Evolutionary conservation across 2,329 filamentous ascomycete species (phyloP), one percentile per base, ranked within the genome.

Genomic region (Colletotrichum spinosum): DNA sequence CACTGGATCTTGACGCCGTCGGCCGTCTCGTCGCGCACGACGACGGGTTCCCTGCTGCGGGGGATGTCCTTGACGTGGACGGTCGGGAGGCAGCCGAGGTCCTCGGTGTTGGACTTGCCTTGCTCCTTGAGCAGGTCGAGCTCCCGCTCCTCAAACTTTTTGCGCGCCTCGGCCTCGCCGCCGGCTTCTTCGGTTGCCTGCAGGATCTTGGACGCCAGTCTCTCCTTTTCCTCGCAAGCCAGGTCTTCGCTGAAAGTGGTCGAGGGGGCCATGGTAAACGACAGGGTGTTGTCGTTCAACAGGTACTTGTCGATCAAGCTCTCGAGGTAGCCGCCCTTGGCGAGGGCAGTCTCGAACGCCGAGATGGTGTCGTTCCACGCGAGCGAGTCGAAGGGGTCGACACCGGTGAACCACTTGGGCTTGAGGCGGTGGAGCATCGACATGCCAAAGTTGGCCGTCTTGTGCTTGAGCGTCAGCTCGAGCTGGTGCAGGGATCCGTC

Each of bases 391-490:
- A 98, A 97, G 0, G 96, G 95, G 75, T 98, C 93, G 4, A 94
- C 89, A 6, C 95, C 96, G 62, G 96, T 97, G 79, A 99, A 98
- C 96, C 96, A 99, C 65, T 92, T 90, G 2, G 93, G 91, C 74
- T 97, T 92, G 8, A 97, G 84, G 46, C 95, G 89, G 71, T 97
- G 93, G 78, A 99, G 88, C 57, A 98, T 87, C 15, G 90, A 90
- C 84, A 97, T 93, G 12, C 96, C 96, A 74, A 99, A 99, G 72
- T 92, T 94, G 59, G 96, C 93, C 1, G 94, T 97, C 83, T 98
- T 98, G 81, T 99, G 94, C 80, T 97, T 97, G 53, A 98, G 81
- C 0, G 90, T 86, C n/a, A 99, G 85, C 75, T 99, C 96, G 4
- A 98, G 81, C 77, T 98, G 95, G 76, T 99, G 96, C 58, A 99